phyloP scores from a whole-genome alignment of 495 filamentous ascomycete genomes.

The Penicillium arizonense region DNA sequence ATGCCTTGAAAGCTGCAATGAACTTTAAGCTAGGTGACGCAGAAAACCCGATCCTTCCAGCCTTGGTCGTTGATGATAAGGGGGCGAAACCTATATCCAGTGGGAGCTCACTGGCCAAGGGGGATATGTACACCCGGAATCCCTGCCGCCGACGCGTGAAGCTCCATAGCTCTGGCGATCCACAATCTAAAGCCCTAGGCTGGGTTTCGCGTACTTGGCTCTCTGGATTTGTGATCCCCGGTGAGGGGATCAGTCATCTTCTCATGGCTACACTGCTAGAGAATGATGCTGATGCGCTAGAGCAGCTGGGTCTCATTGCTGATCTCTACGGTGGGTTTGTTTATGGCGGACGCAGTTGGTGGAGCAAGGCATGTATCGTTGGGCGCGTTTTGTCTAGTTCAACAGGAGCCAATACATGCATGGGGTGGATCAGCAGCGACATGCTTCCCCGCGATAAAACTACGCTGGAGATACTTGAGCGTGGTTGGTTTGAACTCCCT shows the following conservation, averaged over 20 bases:
- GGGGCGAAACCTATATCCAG: background rate
- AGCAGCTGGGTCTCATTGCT: slow-evolving; percentile 61
- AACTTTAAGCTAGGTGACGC: slow-evolving; percentile 14
- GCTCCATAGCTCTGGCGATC: slow-evolving; percentile 21
- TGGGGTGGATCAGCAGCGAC: slow-evolving; percentile 72
- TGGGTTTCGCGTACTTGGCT: slow-evolving; percentile 82
- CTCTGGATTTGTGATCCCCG: slow-evolving; percentile 75
- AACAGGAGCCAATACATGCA: slow-evolving; percentile 66
- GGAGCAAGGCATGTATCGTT: slow-evolving; percentile 77
- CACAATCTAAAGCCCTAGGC: slow-evolving; percentile 41
- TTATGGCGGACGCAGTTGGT: slow-evolving; percentile 69
- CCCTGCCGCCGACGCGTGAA: slow-evolving; percentile 27
- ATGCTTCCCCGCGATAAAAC: slow-evolving; percentile 41
- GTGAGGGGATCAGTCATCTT: slow-evolving; percentile 69
- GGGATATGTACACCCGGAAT: slow-evolving; percentile 33
- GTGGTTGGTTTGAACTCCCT: slow-evolving; percentile 66
- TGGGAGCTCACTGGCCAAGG: slow-evolving; percentile 9
- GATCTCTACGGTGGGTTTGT: slow-evolving; percentile 80
- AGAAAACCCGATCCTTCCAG: slow-evolving; percentile 6
- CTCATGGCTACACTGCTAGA: slow-evolving; percentile 78
- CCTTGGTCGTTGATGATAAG: background rate
- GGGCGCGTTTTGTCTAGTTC: slow-evolving; percentile 70
- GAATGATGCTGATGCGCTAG: slow-evolving; percentile 65
- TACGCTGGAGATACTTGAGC: slow-evolving; percentile 33
- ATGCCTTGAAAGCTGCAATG: slow-evolving; percentile 28